Percentiles rank a stretch among this genome's conserved stretches.
phyloP scores from a whole-genome alignment of 352 stramenopile species.

The Pythium apleroticum region DNA sequence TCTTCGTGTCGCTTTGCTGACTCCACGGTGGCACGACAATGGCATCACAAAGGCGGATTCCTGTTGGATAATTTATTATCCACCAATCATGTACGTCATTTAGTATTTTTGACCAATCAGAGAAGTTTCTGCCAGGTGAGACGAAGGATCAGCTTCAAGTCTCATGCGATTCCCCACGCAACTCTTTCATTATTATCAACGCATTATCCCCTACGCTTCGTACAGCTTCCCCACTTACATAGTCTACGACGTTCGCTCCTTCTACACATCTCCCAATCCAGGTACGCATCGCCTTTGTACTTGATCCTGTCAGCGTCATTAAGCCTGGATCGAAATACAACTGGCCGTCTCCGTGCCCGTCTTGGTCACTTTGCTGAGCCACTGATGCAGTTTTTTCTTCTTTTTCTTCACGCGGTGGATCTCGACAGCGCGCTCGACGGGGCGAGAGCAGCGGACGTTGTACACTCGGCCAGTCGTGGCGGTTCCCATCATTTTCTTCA shows the following conservation, averaged over 20 bases:
- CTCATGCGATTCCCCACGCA: neutral
- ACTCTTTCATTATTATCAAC: neutral
- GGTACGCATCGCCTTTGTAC: neutral
- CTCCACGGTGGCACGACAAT: neutral
- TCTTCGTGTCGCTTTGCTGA: neutral
- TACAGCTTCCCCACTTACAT: neutral
- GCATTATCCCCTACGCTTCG: neutral
- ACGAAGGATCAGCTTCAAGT: neutral
- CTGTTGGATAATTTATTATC: no score
- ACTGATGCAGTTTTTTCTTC: constrained; percentile 24
- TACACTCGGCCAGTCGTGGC: constrained; percentile 14
- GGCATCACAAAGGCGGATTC: neutral
- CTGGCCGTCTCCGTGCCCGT: constrained; percentile 19
- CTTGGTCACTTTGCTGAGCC: constrained; percentile 21
- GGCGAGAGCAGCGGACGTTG: constrained; percentile 21
- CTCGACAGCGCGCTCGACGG: constrained; percentile 22
- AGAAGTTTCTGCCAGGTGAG: no score
- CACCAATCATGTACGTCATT: no score
- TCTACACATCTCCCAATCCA: neutral
- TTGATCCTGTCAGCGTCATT: neutral
- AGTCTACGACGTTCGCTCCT: neutral
- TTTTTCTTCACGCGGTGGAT: constrained; percentile 15
- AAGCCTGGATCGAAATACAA: constrained; percentile 25
- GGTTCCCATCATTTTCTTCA: constrained; percentile 15
- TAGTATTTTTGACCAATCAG: constrained; percentile 2